Percentiles rank a stretch among this genome's conserved stretches.
These are phyloP conservation scores for Zasmidium cellare DNA, from an alignment of 2,329 filamentous ascomycete species.

Conservation along the genomic window DNA sequence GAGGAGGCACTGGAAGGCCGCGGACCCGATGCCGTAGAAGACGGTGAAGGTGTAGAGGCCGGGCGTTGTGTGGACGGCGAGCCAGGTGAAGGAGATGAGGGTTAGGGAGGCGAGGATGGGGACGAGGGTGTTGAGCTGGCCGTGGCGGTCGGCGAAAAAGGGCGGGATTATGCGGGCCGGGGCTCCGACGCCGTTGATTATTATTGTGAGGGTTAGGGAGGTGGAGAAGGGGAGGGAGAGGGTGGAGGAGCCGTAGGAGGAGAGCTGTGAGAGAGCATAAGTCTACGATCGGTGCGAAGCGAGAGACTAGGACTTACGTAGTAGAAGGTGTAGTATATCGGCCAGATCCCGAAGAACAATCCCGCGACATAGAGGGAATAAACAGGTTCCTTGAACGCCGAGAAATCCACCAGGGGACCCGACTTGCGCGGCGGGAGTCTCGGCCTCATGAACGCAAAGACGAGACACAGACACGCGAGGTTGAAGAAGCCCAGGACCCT, in stretches of 20 bases:
- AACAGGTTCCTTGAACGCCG: constrained; percentile 42
- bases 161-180: constrained; percentile 54
- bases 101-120: constrained; percentile 48
- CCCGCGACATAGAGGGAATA: constrained; percentile 40
- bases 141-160: constrained; percentile 56
- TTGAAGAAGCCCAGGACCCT: constrained; percentile 62
- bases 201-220: constrained; percentile 56
- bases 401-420: constrained; percentile 44
- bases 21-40: constrained; percentile 47
- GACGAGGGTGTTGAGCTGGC: constrained; percentile 58
- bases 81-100: constrained; percentile 59
- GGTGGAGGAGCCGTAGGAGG: constrained; percentile 37
- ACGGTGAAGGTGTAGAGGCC: constrained; percentile 47
- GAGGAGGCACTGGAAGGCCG: constrained; percentile 48
- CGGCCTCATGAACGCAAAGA: constrained; percentile 41
- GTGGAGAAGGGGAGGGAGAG: constrained; percentile 47
- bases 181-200: constrained; percentile 60
- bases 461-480: constrained; percentile 41
- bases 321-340: constrained; percentile 47
- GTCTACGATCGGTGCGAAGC: neutral
- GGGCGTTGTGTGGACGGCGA: constrained; percentile 44
- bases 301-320: constrained; percentile 36
- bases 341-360: constrained; percentile 34
- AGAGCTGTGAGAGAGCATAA: constrained; percentile 19
- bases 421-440: constrained; percentile 45